Conservation (phyloP, 148 eudicot species). For the Vaccinium macrocarpon region DNA sequence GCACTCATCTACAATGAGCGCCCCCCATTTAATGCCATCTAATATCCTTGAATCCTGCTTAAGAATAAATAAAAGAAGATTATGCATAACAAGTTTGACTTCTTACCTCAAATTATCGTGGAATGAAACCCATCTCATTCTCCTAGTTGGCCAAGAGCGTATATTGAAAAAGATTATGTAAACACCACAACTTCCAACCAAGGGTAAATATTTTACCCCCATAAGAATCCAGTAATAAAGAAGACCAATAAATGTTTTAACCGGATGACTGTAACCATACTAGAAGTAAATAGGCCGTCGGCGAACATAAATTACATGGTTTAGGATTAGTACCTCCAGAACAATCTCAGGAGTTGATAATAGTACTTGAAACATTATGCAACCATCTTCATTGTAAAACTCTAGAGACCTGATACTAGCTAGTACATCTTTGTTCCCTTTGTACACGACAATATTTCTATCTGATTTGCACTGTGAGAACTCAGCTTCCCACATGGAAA, state of each 20-base stretch:
- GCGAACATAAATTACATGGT: neutral
- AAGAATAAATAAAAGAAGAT: conserved; percentile 5
- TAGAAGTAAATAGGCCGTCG: neutral
- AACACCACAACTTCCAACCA: neutral
- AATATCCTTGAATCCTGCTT: conserved; percentile 52
- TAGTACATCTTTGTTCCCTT: conserved; percentile 48
- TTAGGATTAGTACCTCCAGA: conserved; percentile 39
- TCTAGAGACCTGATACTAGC: conserved; percentile 44
- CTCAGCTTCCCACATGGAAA: conserved; percentile 54
- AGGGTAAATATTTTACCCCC: neutral
- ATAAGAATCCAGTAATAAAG: neutral
- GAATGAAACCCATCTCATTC: neutral
- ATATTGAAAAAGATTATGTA: neutral
- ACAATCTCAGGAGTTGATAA: conserved; percentile 40
- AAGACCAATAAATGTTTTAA: neutral
- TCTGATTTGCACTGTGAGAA: conserved; percentile 35
- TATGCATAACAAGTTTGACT: neutral
- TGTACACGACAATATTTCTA: conserved; percentile 44
- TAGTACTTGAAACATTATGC: conserved; percentile 52
- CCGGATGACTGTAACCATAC: neutral
- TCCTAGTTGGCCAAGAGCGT: neutral
- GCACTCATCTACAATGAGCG: conserved; percentile 46
- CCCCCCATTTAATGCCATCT: conserved; percentile 54
- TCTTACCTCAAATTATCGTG: neutral
- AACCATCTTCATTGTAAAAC: conserved; percentile 38